These are phyloP conservation scores for Colletotrichum sp. DNA, from an alignment of 2,329 filamentous ascomycete species.

Conservation along the genomic window DNA sequence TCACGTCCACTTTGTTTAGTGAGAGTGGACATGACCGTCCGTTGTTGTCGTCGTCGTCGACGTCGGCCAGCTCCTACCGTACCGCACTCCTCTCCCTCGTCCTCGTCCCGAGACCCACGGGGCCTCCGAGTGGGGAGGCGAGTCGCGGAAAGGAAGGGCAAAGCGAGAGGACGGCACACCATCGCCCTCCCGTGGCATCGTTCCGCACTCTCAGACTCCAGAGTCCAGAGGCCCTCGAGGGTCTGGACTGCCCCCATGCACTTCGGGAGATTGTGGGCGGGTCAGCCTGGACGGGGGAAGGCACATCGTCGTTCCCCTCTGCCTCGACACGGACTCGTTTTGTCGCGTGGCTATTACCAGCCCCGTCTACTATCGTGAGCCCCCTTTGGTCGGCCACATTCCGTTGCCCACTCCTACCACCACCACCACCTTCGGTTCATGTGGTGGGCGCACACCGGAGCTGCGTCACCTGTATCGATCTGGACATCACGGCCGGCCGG, in stretches of 20 bases:
- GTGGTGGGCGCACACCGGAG: neutral
- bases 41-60: neutral
- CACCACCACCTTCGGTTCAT: neutral
- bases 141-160: conserved; percentile 4
- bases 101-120: neutral
- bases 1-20: neutral
- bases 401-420: neutral
- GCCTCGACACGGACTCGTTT: neutral
- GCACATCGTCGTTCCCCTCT: neutral
- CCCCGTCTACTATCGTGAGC: neutral
- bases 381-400: conserved; percentile 1
- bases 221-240: neutral
- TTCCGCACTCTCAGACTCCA: neutral
- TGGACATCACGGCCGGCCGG: conserved; percentile 6
- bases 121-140: neutral
- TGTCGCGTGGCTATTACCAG: neutral
- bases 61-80: neutral
- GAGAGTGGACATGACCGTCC: neutral
- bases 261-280: conserved; percentile 16
- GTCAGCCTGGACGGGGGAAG: conserved; percentile 5
- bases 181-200: neutral
- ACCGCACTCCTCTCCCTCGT: neutral
- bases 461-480: conserved; percentile 11
- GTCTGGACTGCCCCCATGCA: neutral
- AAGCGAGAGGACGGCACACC: neutral